phyloP scores from a whole-genome alignment of 331 rosid genomes.

The Rosa hybrid region DNA sequence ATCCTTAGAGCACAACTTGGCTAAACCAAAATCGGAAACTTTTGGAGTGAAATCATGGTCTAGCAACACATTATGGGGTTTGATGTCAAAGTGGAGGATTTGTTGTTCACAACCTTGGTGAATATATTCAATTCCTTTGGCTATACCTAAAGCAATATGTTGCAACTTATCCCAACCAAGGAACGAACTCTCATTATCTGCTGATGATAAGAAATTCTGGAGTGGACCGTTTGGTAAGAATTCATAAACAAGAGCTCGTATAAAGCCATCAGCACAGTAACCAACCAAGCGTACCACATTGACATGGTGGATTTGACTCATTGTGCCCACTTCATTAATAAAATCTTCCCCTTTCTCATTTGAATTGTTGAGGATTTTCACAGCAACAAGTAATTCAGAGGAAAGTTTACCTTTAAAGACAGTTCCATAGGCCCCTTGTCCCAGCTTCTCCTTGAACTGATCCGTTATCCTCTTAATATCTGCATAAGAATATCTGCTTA shows the following conservation, averaged over 20 bases:
- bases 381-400: not conserved
- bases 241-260: not conserved
- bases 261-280: not conserved
- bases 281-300: not conserved
- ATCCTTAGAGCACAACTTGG: not conserved
- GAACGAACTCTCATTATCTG: not conserved
- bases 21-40: conserved; percentile 1
- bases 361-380: not conserved
- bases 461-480: not conserved
- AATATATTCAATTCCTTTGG: not conserved
- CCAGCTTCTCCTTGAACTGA: not conserved
- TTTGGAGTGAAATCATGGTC: not conserved
- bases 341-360: not conserved
- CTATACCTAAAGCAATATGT: not conserved
- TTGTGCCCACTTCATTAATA: not conserved
- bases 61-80: conserved; percentile 5
- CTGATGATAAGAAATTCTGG: not conserved
- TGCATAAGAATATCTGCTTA: not conserved
- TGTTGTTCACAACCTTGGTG: not conserved
- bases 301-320: not conserved
- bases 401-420: not conserved
- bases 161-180: not conserved
- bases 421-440: not conserved
- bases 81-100: not conserved
- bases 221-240: not conserved